Conservation (phyloP, 768 basidiomycete species). For the Tulasnella sp. region DNA sequence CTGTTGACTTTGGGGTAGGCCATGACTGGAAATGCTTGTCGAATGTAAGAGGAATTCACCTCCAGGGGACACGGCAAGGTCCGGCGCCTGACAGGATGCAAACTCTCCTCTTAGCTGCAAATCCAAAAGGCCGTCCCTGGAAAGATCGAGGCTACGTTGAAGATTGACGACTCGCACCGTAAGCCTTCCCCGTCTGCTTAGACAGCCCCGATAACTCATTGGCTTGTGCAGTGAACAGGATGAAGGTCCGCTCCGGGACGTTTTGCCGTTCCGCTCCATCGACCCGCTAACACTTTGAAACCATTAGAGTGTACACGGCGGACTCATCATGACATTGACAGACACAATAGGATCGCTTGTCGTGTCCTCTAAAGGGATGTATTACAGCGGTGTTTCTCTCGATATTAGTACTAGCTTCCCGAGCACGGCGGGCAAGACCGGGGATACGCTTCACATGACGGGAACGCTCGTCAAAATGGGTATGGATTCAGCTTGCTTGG, state of each 20-base stretch:
- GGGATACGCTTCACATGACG: slow-evolving; percentile 53
- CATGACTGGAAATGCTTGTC: background rate
- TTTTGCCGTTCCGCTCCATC: background rate
- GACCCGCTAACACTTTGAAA: background rate
- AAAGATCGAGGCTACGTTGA: background rate
- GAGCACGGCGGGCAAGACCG: slow-evolving; percentile 58
- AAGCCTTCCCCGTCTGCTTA: background rate
- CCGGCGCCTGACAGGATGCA: background rate
- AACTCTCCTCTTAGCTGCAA: background rate
- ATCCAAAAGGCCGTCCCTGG: background rate
- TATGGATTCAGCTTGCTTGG: slow-evolving; percentile 20
- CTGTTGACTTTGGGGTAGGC: background rate
- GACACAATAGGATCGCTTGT: slow-evolving; percentile 78
- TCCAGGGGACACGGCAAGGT: background rate
- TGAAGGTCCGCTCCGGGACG: background rate
- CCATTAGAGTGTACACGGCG: slow-evolving; percentile 58
- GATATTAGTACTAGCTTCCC: slow-evolving; percentile 71
- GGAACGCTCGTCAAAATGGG: slow-evolving; percentile 63
- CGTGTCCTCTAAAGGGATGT: slow-evolving; percentile 71
- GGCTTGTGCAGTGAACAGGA: background rate
- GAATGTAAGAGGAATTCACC: background rate
- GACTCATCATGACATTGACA: slow-evolving; percentile 68
- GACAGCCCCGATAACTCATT: background rate
- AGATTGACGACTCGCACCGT: background rate
- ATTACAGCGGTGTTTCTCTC: slow-evolving; percentile 75